Base-by-base conservation (phyloP, 805 yeast genomes). In the Yueomyces sinensis region DNA sequence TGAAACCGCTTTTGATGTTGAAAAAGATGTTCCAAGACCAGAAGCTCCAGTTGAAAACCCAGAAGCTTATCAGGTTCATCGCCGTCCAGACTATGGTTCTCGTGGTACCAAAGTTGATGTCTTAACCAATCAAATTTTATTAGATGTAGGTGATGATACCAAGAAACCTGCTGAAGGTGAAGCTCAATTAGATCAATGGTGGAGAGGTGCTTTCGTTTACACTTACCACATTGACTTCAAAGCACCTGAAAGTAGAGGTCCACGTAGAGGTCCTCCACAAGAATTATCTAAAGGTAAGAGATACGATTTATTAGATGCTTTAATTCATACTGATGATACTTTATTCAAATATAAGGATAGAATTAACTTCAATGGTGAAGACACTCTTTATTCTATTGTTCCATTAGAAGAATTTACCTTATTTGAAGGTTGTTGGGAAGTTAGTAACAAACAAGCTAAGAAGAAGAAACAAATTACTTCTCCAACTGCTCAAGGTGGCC, bases 341-440 rank as follows among this genome's bases (percentile, higher is more conserved):
- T 32, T 43, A 14, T 37, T 19, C 28, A 45, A 45, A 30, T 43
- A 44, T 31, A 38, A 43, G 31, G 43, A 41, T 31, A 35, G 41
- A 17, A 45, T 46, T 27, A 41, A 47, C 5, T 46, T 46, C 34
- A 45, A 46, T 33, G 50, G 50, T 31, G 47, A 46, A 38, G 50
- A 46, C 29, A 38, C 44, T 19, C 27, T 46, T 19, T 46, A 43
- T 32, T 46, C 49, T 13, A 42, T 40, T 27, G 40, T 45, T 30
- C 47, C 50, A 23, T 30, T 44, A 13, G 49, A 46, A 33, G 48
- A 46, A 33, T 46, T 46, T 16, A 44, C 49, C 14, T 30, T 46
- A 22, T 46, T 46, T 29, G 43, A 44, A 23, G 49, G 49, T 24
- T 43, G 50, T 34, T 46, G 49, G 49, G 43, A 44, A 17, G 43